Conservation (phyloP, 2,329 filamentous ascomycete genomes). For the Nakataea oryzae region DNA sequence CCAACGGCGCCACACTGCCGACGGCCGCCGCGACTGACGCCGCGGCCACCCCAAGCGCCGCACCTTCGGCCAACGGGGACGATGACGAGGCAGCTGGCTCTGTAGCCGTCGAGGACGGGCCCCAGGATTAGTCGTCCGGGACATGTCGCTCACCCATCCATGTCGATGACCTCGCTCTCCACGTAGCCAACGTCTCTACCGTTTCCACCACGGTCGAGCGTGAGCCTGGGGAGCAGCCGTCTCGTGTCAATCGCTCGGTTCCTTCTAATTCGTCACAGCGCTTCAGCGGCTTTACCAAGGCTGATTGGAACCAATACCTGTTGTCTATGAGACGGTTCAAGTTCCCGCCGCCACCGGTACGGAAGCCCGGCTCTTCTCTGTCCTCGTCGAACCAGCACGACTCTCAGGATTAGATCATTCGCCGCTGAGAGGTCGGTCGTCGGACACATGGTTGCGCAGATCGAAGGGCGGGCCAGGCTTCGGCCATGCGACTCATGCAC, state of each 20-base stretch:
- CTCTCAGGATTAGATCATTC: neutral
- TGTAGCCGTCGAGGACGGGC: neutral
- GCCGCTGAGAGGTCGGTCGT: neutral
- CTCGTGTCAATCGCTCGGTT: neutral
- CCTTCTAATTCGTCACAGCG: neutral
- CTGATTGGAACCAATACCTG: neutral
- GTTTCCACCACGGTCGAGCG: no score
- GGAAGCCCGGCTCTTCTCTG: neutral
- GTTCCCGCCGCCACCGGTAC: neutral
- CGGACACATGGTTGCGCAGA: no score
- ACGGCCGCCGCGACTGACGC: slow-evolving; percentile 1
- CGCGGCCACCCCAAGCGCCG: neutral
- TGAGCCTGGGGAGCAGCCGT: neutral
- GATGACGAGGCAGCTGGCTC: neutral
- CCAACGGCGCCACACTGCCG: neutral
- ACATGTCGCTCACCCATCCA: neutral
- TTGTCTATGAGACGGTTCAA: neutral
- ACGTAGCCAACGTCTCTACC: neutral
- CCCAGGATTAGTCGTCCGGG: neutral
- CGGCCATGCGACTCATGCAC: neutral
- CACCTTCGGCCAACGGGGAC: neutral
- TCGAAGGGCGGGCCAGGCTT: neutral
- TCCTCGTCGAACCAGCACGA: neutral
- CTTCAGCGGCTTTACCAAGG: neutral
- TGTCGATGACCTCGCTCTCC: neutral